Percentiles rank a stretch among this genome's conserved stretches.
Conservation (phyloP, 2,329 filamentous ascomycete species). For the Phaeoacremonium minimum region DNA sequence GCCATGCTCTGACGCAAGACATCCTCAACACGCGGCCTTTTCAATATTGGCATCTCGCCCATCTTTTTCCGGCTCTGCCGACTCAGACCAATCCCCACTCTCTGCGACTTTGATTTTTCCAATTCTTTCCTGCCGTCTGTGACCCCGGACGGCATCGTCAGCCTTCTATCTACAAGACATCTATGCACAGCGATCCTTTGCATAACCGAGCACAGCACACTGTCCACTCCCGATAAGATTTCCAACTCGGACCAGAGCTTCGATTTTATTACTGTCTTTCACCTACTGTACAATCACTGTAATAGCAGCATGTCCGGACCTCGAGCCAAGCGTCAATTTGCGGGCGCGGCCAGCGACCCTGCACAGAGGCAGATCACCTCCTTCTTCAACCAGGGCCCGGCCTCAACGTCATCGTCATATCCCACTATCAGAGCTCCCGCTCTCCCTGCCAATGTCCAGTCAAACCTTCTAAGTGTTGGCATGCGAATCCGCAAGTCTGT, state of each 20-base stretch:
- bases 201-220: no score
- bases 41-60: background rate
- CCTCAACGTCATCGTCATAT: conserved; percentile 15
- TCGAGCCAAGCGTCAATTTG: conserved; percentile 58
- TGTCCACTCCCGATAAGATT: background rate
- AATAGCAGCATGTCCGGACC: conserved; percentile 41
- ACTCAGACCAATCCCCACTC: conserved; percentile 12
- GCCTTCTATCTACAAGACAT: no score
- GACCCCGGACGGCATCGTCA: background rate
- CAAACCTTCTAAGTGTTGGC: conserved; percentile 83
- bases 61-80: background rate
- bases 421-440: conserved; percentile 32
- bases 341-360: conserved; percentile 53
- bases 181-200: no score
- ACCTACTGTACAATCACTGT: background rate
- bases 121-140: background rate
- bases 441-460: conserved; percentile 65
- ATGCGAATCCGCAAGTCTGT: conserved; percentile 94
- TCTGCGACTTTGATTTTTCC: background rate
- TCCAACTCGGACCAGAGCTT: conserved; percentile 6
- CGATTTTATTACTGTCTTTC: background rate
- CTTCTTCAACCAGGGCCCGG: conserved; percentile 42
- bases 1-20: background rate
- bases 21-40: conserved; percentile 10
- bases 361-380: conserved; percentile 60